Conservation (phyloP, 2,329 filamentous ascomycete species). For the Aspergillus arachidicola region DNA sequence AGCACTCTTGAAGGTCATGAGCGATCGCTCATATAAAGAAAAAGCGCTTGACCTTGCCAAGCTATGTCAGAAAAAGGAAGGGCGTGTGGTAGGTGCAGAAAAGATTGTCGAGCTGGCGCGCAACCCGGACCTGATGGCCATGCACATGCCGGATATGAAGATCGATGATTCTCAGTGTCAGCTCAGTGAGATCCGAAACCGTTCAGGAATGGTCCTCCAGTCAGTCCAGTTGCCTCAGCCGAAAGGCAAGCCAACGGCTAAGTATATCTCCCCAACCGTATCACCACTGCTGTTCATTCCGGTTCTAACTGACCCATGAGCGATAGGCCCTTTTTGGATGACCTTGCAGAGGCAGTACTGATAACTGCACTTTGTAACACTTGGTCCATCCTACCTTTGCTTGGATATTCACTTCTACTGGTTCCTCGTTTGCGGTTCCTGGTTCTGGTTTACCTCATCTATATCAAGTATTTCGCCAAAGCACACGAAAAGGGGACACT, state of each 20-base stretch:
- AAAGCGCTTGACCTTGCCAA: conserved; percentile 20
- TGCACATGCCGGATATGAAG: conserved; percentile 19
- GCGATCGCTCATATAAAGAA: conserved; percentile 20
- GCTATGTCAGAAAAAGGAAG: conserved; percentile 25
- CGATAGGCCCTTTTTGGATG: conserved; percentile 13
- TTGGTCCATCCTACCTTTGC: conserved; percentile 54
- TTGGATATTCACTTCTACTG: conserved; percentile 81
- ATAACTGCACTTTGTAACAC: conserved; percentile 20
- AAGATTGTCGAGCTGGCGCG: conserved; percentile 24
- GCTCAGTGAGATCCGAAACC: conserved; percentile 19
- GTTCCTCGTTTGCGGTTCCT: conserved; percentile 78
- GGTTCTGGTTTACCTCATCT: conserved; percentile 69
- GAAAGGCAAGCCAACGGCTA: conserved; percentile 6
- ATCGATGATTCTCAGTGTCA: conserved; percentile 9
- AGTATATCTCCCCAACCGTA: conserved; percentile 9
- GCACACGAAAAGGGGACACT: conserved; percentile 71
- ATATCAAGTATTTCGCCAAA: conserved; percentile 69
- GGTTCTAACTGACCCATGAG: neutral
- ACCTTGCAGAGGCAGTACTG: conserved; percentile 16
- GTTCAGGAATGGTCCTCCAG: conserved; percentile 13
- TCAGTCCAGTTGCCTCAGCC: conserved; percentile 8
- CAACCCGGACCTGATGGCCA: conserved; percentile 21
- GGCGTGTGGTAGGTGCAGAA: conserved; percentile 21
- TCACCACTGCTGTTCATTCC: neutral
- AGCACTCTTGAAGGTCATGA: conserved; percentile 28